Evolutionary conservation across 139 green algal species (phyloP).

Genomic region (Tetratostichococcus sp.): DNA sequence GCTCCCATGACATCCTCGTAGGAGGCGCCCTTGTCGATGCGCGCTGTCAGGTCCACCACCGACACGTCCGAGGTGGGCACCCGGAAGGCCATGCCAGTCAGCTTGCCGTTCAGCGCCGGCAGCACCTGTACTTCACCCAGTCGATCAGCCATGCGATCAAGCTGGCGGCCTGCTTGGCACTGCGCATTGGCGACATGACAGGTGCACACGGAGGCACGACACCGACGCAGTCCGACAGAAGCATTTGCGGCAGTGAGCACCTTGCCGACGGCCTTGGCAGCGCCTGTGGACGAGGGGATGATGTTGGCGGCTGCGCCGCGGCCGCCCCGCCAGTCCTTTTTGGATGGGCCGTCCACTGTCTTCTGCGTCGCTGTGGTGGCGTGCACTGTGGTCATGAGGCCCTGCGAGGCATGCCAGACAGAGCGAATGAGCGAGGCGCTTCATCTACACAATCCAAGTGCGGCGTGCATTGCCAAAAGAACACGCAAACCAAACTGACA

Average conservation of each 20-base stretch:
- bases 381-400: conserved; percentile 96
- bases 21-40: conserved; percentile 78
- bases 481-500: no score
- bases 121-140: conserved; percentile 64
- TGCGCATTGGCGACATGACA: no score
- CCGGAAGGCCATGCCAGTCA: conserved; percentile 98
- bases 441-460: no score
- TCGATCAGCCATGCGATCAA: no score
- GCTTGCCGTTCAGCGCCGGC: conserved; percentile 94
- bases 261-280: conserved; percentile 89
- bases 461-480: no score
- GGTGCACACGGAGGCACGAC: no score
- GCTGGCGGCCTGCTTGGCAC: no score
- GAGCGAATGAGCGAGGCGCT: no score
- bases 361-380: conserved; percentile 86
- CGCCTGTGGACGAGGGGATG: conserved; percentile 95
- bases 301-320: conserved; percentile 90
- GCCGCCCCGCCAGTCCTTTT: conserved; percentile 96
- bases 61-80: conserved; percentile 94
- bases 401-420: no score
- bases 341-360: conserved; percentile 93
- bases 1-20: conserved; percentile 92
- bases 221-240: no score
- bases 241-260: conserved; percentile 4
- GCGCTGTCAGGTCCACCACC: conserved; percentile 93